These are phyloP conservation scores for Candida palmyrensis DNA, from an alignment of 805 yeast genomes.

Conservation along the genomic window DNA sequence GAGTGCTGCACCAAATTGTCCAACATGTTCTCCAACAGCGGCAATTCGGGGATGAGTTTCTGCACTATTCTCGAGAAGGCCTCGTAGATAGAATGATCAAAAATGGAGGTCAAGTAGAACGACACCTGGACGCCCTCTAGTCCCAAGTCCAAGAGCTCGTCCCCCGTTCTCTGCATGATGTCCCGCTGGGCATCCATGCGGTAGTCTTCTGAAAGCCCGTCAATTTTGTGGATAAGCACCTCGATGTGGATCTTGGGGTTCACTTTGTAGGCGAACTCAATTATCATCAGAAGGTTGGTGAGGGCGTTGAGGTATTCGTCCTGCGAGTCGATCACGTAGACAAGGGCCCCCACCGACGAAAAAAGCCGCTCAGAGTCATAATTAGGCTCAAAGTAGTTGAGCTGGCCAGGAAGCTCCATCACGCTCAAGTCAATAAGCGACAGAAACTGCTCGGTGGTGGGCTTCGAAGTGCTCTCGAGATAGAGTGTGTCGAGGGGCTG, in stretches of 20 bases:
- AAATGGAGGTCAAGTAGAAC: constrained; percentile 87
- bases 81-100: constrained; percentile 93
- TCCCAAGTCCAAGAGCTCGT: constrained; percentile 84
- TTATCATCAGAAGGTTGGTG: constrained; percentile 81
- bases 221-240: constrained; percentile 92
- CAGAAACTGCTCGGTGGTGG: constrained; percentile 77
- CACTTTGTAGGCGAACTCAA: constrained; percentile 78
- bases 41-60: constrained; percentile 82
- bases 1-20: constrained; percentile 86
- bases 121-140: constrained; percentile 87
- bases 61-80: constrained; percentile 93
- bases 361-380: constrained; percentile 76
- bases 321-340: constrained; percentile 91
- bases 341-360: constrained; percentile 80
- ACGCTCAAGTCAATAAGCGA: constrained; percentile 83
- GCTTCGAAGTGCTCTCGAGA: constrained; percentile 83
- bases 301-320: constrained; percentile 93
- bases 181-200: constrained; percentile 93
- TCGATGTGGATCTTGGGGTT: constrained; percentile 86
- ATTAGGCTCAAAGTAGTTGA: constrained; percentile 81
- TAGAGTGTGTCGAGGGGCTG: constrained; percentile 91
- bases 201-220: constrained; percentile 91
- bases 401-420: constrained; percentile 93
- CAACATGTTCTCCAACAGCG: constrained; percentile 80
- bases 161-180: constrained; percentile 93